Evolutionary conservation across 441 rosid species (phyloP).

Genomic region (Eutrema salsugineum): DNA sequence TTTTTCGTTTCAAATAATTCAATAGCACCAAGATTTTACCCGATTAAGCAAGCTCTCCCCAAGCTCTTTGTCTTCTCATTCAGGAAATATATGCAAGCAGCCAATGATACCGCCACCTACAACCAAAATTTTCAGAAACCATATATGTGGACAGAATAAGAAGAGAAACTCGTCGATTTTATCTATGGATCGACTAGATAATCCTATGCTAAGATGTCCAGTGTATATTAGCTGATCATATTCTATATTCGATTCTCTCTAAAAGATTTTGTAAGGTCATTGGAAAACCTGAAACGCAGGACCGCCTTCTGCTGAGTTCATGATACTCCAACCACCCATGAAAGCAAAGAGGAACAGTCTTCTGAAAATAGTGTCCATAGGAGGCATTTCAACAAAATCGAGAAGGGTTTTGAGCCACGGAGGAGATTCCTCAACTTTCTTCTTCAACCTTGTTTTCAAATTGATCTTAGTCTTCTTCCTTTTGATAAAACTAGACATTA

Average conservation of each 20-base stretch:
- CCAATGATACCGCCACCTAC: slow-evolving; percentile 94
- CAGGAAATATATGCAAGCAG: slow-evolving; percentile 91
- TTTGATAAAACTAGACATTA: slow-evolving; percentile 66
- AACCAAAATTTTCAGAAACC: neutral
- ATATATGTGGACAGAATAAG: neutral
- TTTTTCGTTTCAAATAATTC: neutral
- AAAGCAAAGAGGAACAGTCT: slow-evolving; percentile 91
- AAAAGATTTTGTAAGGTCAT: neutral
- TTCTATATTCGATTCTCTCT: neutral
- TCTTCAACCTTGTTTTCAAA: slow-evolving; percentile 73
- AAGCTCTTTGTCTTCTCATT: slow-evolving; percentile 89
- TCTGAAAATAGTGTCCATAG: slow-evolving; percentile 73
- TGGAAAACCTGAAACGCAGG: slow-evolving; percentile 93
- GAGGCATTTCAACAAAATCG: slow-evolving; percentile 73
- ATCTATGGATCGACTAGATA: neutral
- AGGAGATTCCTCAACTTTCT: slow-evolving; percentile 94
- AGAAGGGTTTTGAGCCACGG: slow-evolving; percentile 78
- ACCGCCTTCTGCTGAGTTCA: slow-evolving; percentile 95
- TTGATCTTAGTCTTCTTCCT: slow-evolving; percentile 88
- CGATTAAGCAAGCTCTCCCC: slow-evolving; percentile 77
- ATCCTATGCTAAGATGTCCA: neutral
- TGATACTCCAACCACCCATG: slow-evolving; percentile 99
- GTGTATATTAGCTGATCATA: neutral
- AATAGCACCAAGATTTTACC: slow-evolving; percentile 43
- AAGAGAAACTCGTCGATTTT: neutral